Conservation (phyloP, 805 yeast genomes). For the Phaffomyces opuntiae region DNA sequence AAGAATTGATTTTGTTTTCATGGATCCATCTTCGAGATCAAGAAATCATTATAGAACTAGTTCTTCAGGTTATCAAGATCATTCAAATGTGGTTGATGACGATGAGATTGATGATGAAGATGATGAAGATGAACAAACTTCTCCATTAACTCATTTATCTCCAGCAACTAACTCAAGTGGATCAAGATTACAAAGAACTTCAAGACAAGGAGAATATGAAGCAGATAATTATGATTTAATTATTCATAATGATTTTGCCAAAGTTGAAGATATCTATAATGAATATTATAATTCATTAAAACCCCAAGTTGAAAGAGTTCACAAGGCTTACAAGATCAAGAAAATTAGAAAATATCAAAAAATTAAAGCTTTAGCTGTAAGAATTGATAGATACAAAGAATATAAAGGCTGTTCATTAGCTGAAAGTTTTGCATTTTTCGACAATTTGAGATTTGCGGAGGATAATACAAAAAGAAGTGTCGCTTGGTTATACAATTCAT, state of each 20-base stretch:
- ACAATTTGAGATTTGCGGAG: constrained; percentile 24
- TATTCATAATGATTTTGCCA: constrained; percentile 26
- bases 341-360: constrained; percentile 32
- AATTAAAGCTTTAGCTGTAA: constrained; percentile 29
- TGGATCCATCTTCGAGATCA: constrained; percentile 21
- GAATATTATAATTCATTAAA: constrained; percentile 26
- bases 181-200: constrained; percentile 18
- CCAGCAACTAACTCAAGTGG: constrained; percentile 8
- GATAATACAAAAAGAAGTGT: constrained; percentile 26
- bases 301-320: constrained; percentile 29
- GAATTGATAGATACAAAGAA: constrained; percentile 28
- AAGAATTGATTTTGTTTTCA: constrained; percentile 24
- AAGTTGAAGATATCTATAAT: constrained; percentile 26
- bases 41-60: constrained; percentile 18
- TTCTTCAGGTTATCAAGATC: constrained; percentile 13
- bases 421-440: constrained; percentile 27
- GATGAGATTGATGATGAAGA: constrained; percentile 13
- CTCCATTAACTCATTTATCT: constrained; percentile 14
- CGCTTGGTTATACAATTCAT: constrained; percentile 31
- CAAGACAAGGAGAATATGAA: constrained; percentile 19
- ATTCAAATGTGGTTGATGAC: constrained; percentile 9
- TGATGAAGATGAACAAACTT: constrained; percentile 10
- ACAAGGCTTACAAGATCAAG: constrained; percentile 27
- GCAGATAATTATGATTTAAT: constrained; percentile 26
- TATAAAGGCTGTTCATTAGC: constrained; percentile 20